These are phyloP conservation scores for Candida khao-thaluensis DNA, from an alignment of 805 yeast species.

Conservation along the genomic window DNA sequence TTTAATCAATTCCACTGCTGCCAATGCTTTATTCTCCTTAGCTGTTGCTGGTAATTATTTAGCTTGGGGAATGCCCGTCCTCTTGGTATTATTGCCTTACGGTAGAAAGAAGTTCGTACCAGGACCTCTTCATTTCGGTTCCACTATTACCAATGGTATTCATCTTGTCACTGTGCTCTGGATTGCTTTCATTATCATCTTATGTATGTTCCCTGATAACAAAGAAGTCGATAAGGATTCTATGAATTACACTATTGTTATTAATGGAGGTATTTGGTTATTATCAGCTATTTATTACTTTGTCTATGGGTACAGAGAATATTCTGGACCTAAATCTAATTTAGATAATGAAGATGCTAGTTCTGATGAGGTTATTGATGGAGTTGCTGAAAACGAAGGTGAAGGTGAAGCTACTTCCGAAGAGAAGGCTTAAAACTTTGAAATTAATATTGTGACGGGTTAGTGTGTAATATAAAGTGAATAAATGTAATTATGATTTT, in stretches of 20 bases:
- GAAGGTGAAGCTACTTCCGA: too few species aligned
- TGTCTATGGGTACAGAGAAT: conserved; percentile 51
- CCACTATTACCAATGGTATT: conserved; percentile 40
- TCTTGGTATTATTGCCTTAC: conserved; percentile 49
- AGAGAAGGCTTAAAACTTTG: conserved; percentile 1
- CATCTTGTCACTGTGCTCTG: conserved; percentile 48
- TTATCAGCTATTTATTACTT: conserved; percentile 52
- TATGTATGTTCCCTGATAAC: conserved; percentile 62
- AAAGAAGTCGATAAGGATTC: conserved; percentile 38
- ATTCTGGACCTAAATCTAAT: conserved; percentile 52
- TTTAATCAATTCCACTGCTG: conserved; percentile 58
- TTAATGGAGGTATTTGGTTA: conserved; percentile 60
- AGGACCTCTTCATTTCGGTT: conserved; percentile 68
- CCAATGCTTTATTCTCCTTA: conserved; percentile 66
- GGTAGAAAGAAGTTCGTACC: conserved; percentile 55
- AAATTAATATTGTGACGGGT: too few species aligned
- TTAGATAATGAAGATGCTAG: conserved; percentile 15
- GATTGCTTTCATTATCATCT: conserved; percentile 51
- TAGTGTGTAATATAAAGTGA: too few species aligned
- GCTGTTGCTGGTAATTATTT: conserved; percentile 61
- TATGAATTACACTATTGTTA: conserved; percentile 72
- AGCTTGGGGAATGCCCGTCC: conserved; percentile 63
- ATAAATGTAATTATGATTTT: too few species aligned
- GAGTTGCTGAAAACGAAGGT: too few species aligned
- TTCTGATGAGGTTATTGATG: conserved; percentile 2